Percentiles rank a stretch among this genome's conserved stretches.
Evolutionary conservation across 2,329 filamentous ascomycete species (phyloP).

Genomic region (Cercospora zeina): DNA sequence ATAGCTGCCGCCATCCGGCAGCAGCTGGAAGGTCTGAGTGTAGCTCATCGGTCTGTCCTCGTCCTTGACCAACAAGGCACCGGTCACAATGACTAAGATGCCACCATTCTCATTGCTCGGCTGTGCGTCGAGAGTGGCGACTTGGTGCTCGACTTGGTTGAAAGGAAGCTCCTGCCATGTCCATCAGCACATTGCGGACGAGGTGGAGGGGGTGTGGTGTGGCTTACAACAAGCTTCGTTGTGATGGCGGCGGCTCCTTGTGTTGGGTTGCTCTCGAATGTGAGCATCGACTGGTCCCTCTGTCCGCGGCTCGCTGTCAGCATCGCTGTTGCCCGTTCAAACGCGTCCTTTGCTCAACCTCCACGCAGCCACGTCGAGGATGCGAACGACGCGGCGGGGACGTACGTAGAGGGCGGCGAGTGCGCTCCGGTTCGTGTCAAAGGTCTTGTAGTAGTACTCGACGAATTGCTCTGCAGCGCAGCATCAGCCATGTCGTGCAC

Average conservation of each 20-base stretch:
- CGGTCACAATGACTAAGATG: slow-evolving; percentile 86
- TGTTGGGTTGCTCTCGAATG: slow-evolving; percentile 74
- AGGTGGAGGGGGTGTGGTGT: neutral
- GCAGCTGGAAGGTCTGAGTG: slow-evolving; percentile 83
- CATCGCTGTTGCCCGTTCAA: neutral
- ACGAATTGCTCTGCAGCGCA: slow-evolving; percentile 75
- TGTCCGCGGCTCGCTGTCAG: slow-evolving; percentile 44
- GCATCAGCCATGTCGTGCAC: slow-evolving; percentile 13
- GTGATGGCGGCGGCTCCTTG: slow-evolving; percentile 67
- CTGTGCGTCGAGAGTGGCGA: slow-evolving; percentile 79
- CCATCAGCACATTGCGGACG: neutral
- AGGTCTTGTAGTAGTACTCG: slow-evolving; percentile 84
- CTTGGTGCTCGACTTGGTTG: slow-evolving; percentile 74
- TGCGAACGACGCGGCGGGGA: neutral
- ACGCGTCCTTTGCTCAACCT: neutral
- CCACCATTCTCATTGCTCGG: slow-evolving; percentile 66
- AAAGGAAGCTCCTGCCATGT: slow-evolving; percentile 69
- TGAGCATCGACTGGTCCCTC: slow-evolving; percentile 86
- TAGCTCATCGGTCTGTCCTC: slow-evolving; percentile 87
- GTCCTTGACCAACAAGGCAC: slow-evolving; percentile 80
- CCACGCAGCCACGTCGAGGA: neutral
- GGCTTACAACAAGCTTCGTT: slow-evolving; percentile 75
- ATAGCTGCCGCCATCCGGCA: slow-evolving; percentile 70
- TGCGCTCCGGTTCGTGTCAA: slow-evolving; percentile 68
- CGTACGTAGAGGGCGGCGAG: slow-evolving; percentile 77